Evolutionary conservation across 2,329 filamentous ascomycete species (phyloP).

Genomic region (Ustulina deusta): DNA sequence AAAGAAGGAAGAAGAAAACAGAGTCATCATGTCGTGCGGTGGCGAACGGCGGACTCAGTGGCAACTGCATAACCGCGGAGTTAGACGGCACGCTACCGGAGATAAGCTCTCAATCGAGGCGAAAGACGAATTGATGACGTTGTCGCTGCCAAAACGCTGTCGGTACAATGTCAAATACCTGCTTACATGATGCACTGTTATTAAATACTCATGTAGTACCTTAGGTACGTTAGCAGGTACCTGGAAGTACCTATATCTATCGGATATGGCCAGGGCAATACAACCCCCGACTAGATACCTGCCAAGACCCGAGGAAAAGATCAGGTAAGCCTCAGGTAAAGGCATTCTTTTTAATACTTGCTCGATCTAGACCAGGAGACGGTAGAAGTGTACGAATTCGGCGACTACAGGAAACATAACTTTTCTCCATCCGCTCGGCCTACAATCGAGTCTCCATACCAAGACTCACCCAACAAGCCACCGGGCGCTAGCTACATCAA

Average conservation of each 20-base stretch:
- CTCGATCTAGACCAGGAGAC: constrained; percentile 33
- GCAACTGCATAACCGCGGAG: constrained; percentile 11
- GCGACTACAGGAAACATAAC: constrained; percentile 1
- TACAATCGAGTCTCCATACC: constrained; percentile 24
- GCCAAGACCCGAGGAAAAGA: constrained; percentile 27
- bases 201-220: no score
- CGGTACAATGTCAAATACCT: no score
- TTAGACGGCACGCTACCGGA: neutral
- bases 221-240: no score
- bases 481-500: constrained; percentile 41
- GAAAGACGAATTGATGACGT: neutral
- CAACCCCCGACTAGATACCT: no score
- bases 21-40: constrained; percentile 34
- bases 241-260: no score
- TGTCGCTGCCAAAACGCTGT: neutral
- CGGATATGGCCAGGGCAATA: no score
- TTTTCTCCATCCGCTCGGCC: constrained; percentile 2
- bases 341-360: constrained; percentile 32
- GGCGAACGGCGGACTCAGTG: constrained; percentile 2
- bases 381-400: constrained; percentile 38
- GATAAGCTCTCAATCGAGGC: neutral
- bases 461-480: constrained; percentile 5
- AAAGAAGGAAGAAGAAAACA: neutral
- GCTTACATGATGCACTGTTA: no score
- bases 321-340: constrained; percentile 23